Percentiles rank a stretch among this genome's conserved stretches.
Evolutionary conservation across 169 alveolate genomes (phyloP).

Genomic region (Plasmodium cynomolgi): DNA sequence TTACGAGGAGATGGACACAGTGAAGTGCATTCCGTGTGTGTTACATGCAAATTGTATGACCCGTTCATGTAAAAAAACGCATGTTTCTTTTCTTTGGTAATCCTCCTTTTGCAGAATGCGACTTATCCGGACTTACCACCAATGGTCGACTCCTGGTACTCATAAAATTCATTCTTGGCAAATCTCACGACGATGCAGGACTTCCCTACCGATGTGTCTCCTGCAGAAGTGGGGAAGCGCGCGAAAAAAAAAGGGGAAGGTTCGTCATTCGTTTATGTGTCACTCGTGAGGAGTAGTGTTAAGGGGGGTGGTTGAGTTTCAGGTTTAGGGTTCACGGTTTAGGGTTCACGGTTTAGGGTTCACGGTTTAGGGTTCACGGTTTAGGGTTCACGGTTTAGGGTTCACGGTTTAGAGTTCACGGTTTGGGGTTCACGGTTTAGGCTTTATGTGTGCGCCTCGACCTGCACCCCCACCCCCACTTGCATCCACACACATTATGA

Average conservation of each 20-base stretch:
- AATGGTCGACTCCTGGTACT: constrained; percentile 92
- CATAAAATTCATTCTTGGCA: constrained; percentile 88
- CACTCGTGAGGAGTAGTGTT: background rate
- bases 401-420: too few species aligned
- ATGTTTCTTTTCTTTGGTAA: background rate
- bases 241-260: background rate
- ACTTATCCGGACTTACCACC: constrained; percentile 81
- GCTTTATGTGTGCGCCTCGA: too few species aligned
- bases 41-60: background rate
- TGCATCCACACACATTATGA: background rate
- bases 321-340: too few species aligned
- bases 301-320: background rate
- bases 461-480: background rate
- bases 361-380: too few species aligned
- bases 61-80: background rate
- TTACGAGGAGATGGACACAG: background rate
- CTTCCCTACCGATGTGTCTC: constrained; percentile 95
- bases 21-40: background rate
- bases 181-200: constrained; percentile 90
- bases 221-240: constrained; percentile 82
- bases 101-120: background rate
- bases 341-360: too few species aligned
- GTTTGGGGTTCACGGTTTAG: too few species aligned
- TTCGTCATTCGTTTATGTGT: background rate
- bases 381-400: too few species aligned